Base-by-base conservation (phyloP, 306 rosid species). In the Gynostemma pentaphyllum region DNA sequence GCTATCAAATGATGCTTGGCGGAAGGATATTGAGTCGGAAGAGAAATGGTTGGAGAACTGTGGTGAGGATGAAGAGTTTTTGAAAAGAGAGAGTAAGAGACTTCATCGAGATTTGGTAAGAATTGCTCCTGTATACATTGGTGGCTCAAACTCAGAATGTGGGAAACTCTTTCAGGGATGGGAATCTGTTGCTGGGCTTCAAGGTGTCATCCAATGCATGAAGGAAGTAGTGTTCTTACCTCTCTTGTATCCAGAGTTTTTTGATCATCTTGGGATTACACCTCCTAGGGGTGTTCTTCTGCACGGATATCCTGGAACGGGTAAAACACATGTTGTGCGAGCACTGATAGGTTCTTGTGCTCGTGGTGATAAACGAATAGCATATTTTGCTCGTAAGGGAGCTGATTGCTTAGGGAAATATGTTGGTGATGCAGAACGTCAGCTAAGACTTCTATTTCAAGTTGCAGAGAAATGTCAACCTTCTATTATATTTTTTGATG, bases 151-250 rank as follows among this genome's bases (percentile, higher is more conserved):
- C 62, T 81, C 88, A 10, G 80, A 83, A 39, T 64, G 70, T 34
- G 90, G 75, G 51, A 79, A 79, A 50, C 51, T 77, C 24, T 86
- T 86, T 84, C 85, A 86, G 83, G 96, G 98, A 60, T 92, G 98
- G 98, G 98, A 92, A 76, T 88, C 98, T 51, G 95, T 92, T 77
- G 98, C 98, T n/a, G 98, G 98, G 76, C 98, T 92, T 70, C 79
- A 86, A 76, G 85, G 87, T 72, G 98, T 92, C 79, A 92, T 92
- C 76, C 77, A 60, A 45, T 92, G 98, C 78, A 84, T 92, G 98
- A 92, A 92, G 69, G 98, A 92, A 86, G 95, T 92, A 74, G 98
- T 88, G 64, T 85, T 88, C 65, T 76, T 92, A 70, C 98, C 98
- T 61, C 85, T 92, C 42, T 68, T 92, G 19, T 92, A 92, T 75